phyloP scores from a whole-genome alignment of 2,329 filamentous ascomycete species.

The Neobulgaria alba region DNA sequence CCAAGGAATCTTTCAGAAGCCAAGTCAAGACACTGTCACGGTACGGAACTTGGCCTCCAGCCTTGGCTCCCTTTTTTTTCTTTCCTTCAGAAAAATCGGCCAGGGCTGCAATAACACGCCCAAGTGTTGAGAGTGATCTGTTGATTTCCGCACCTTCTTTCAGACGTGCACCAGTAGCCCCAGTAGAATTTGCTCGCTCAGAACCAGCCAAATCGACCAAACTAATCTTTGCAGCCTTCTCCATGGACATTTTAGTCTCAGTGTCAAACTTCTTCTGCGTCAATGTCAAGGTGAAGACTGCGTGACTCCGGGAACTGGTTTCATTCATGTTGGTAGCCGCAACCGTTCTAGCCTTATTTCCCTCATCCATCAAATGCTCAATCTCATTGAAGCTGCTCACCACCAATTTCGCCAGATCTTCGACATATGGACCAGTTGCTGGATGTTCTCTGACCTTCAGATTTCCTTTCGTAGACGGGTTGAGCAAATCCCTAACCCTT shows the following conservation, averaged over 20 bases:
- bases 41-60: slow-evolving; percentile 74
- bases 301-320: slow-evolving; percentile 95
- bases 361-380: slow-evolving; percentile 96
- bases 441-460: slow-evolving; percentile 96
- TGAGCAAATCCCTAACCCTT: slow-evolving; percentile 87
- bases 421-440: slow-evolving; percentile 93
- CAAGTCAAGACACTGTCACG: slow-evolving; percentile 95
- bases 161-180: slow-evolving; percentile 85
- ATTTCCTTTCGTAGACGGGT: slow-evolving; percentile 91
- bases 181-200: slow-evolving; percentile 92
- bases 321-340: slow-evolving; percentile 99
- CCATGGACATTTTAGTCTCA: slow-evolving; percentile 93
- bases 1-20: slow-evolving; percentile 92
- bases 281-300: slow-evolving; percentile 92
- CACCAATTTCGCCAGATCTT: slow-evolving; percentile 91
- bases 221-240: slow-evolving; percentile 97
- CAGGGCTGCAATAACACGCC: slow-evolving; percentile 92
- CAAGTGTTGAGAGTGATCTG: slow-evolving; percentile 87
- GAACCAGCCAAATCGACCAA: slow-evolving; percentile 96
- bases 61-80: slow-evolving; percentile 66
- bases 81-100: slow-evolving; percentile 83
- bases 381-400: slow-evolving; percentile 93
- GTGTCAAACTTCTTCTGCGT: slow-evolving; percentile 87
- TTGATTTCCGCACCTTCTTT: slow-evolving; percentile 99
- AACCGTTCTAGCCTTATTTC: slow-evolving; percentile 96